phyloP scores from a whole-genome alignment of 805 yeast species.

The Yamadazyma takamatsuzukensis region DNA sequence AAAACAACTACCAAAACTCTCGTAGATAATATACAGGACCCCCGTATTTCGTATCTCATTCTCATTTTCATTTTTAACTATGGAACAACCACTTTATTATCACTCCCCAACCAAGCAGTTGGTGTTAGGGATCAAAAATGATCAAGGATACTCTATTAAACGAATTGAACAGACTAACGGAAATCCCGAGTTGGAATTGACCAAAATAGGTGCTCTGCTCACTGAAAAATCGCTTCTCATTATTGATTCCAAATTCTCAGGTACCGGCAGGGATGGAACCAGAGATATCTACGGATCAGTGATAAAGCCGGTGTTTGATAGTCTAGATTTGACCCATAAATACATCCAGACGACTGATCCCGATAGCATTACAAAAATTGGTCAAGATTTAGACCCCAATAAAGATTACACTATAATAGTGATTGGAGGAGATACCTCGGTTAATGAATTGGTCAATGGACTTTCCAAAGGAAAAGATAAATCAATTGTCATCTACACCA shows the following conservation, averaged over 20 bases:
- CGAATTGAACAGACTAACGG: not conserved
- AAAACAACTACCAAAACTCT: constrained; percentile 9
- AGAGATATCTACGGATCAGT: constrained; percentile 38
- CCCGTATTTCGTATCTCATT: too few relatives aligned
- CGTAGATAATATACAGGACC: too few relatives aligned
- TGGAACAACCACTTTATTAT: constrained; percentile 4
- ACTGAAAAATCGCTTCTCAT: constrained; percentile 14
- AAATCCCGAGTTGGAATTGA: not conserved
- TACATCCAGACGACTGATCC: constrained; percentile 43
- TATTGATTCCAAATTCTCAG: constrained; percentile 51
- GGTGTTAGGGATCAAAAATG: constrained; percentile 4
- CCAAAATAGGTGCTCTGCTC: not conserved
- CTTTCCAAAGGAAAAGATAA: constrained; percentile 14
- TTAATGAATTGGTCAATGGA: constrained; percentile 69
- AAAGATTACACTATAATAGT: constrained; percentile 45
- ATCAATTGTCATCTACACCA: constrained; percentile 23
- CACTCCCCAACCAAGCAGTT: not conserved
- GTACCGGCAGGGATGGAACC: constrained; percentile 33
- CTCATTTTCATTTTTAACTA: too few relatives aligned
- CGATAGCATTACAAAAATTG: constrained; percentile 39
- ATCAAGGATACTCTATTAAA: not conserved
- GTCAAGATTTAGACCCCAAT: constrained; percentile 21
- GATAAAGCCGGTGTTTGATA: constrained; percentile 45
- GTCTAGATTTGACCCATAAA: constrained; percentile 29
- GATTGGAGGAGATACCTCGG: constrained; percentile 84